Evolutionary conservation across 345 rosid species (phyloP).

Genomic region (Linum lewisii): DNA sequence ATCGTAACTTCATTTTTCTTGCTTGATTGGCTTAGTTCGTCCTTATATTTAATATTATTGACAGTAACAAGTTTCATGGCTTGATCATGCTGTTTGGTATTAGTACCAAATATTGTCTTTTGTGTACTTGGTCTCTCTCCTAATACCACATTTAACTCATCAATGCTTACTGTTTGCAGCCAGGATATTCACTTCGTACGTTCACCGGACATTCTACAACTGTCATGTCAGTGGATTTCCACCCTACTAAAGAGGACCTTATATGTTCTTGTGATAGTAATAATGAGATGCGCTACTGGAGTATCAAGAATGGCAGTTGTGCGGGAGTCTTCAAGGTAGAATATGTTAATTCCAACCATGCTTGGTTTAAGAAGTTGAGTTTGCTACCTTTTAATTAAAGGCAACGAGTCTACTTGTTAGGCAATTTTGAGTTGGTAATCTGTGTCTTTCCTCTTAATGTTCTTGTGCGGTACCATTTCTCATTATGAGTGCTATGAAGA

Average conservation of each 20-base stretch:
- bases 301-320: constrained; percentile 53
- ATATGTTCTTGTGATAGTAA: constrained; percentile 55
- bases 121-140: too few species aligned
- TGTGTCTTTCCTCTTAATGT: too few species aligned
- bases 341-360: not conserved
- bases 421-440: not conserved
- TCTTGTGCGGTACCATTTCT: too few species aligned
- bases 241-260: constrained; percentile 55
- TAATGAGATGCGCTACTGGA: constrained; percentile 66
- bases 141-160: not conserved
- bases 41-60: not conserved
- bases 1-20: constrained; percentile 10
- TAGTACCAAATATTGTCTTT: not conserved
- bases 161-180: constrained; percentile 29
- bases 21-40: not conserved
- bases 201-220: constrained; percentile 52
- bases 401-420: too few species aligned
- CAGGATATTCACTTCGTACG: constrained; percentile 39
- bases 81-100: not conserved
- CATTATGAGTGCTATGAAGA: too few species aligned
- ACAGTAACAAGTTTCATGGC: too few species aligned
- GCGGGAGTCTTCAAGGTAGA: constrained; percentile 49
- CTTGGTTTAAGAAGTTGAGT: not conserved
- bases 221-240: constrained; percentile 65
- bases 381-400: too few species aligned